Base-by-base conservation (phyloP, 106 monocot species). In the Dioscorea dumetorum region DNA sequence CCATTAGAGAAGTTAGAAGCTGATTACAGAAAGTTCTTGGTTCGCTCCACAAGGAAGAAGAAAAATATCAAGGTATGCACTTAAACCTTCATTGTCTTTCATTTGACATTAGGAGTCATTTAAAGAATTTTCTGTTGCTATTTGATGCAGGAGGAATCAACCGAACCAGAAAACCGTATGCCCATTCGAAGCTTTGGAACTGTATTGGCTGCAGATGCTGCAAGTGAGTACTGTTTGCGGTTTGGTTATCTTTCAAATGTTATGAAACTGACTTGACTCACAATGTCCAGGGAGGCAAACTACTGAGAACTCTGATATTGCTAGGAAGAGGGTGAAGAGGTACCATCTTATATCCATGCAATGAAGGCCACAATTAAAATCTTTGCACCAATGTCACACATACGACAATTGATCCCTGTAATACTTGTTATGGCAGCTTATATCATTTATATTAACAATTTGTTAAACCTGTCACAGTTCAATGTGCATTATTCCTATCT, bases 121-220 rank as follows among this genome's bases (percentile, higher is more conserved):
- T 48, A 19, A 14, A 61, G 41, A 10, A 41, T 6, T 41, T 41
- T 41, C 41, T 63, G n/a, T 51, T 24, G 31, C 67, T 23, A 17
- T 51, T 41, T 28, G 66, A 67, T 68, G 65, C 5, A 90, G 86
- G 87, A 85, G 22, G 87, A 85, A 50, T 22, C 68, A 48, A 22
- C 6, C 6, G 41, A 41, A 41, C 10, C 34, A 2, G 79, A 73
- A 71, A 61, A 66, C 70, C 35, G 68, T 62, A 70, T 63, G 20
- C 83, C 81, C 34, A 50, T 21, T 56, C 83, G 95, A 70, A 84
- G 81, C 63, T 95, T 95, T 63, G 95, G 95, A 66, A 88, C 80
- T 58, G 66, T 91, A 64, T 79, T 95, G 58, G 70, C 72, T 33
- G 32, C 66, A 2, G 70, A 50, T 50, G 80, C 70, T 63, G 8